phyloP scores from a whole-genome alignment of 108 stramenopile genomes.

The Skeletonema marinoi region DNA sequence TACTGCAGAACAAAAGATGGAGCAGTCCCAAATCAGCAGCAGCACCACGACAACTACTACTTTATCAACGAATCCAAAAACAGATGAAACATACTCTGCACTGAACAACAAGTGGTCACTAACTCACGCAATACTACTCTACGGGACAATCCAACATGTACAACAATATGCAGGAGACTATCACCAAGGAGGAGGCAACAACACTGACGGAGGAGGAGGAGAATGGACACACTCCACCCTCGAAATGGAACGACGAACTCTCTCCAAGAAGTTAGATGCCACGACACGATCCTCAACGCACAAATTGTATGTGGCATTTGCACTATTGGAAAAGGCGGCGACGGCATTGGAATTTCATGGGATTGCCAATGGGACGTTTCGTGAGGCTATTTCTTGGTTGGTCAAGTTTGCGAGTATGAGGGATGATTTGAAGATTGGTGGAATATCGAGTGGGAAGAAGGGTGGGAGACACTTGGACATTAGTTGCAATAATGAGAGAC shows the following conservation, averaged over 20 bases:
- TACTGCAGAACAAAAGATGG: background rate
- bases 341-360: constrained; percentile 10
- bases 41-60: background rate
- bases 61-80: background rate
- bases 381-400: constrained; percentile 12
- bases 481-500: background rate
- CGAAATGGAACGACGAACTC: constrained; percentile 14
- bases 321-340: constrained; percentile 18
- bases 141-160: constrained; percentile 35
- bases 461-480: background rate
- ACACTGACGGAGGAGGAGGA: background rate
- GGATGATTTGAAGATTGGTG: constrained; percentile 27
- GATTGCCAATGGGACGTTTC: background rate
- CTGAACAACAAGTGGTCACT: constrained; percentile 32
- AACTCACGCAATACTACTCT: constrained; percentile 22
- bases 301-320: constrained; percentile 32
- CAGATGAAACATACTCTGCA: background rate
- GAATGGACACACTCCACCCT: constrained; percentile 14
- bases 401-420: constrained; percentile 19
- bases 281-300: constrained; percentile 3
- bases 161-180: background rate
- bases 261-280: constrained; percentile 14
- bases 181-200: background rate
- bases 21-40: background rate
- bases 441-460: constrained; percentile 16